Evolutionary conservation across 1,284 basidiomycete species (phyloP), one percentile per base, ranked within the genome.

Genomic region (Volvariella volvacea): DNA sequence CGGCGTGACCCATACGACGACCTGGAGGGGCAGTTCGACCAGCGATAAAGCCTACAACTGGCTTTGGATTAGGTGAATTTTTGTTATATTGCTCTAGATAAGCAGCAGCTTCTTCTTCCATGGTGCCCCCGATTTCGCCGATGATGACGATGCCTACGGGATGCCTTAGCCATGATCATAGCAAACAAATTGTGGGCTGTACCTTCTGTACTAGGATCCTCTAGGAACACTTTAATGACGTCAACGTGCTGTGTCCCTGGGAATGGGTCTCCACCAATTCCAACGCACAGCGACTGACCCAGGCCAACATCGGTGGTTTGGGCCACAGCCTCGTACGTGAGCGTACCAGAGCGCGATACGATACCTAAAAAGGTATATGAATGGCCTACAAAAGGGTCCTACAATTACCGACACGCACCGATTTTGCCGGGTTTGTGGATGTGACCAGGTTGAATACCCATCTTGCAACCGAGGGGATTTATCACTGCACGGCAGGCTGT

Each of bases 21-120:
- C 96, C 96, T 36, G 96, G 96, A 46, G 96, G 96, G 36, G 96
- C 96, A 44, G 96, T 99, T 45, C 88, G 85, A 48, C 93, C 96
- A 49, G 96, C 96, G 59, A 99, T 98, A 69, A 99, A 99, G 43
- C 88, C 90, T 47, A 99, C 92, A 36, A 99, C 92, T 44, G 96
- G 96, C 69, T 99, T 99, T 52, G 91, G 91, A 57, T 87, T 76
- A 50, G 71, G 68, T 36, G 88, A 78, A 36, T 88, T 91, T 68
- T 91, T 88, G 79, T 99, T 99, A 76, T 92, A 87, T 65, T 81
- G 75, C 63, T 89, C 86, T 46, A 99, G 74, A 68, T 94, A 96
- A 58, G 94, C 96, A 3, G 96, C 96, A 14, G 96, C 96, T 55
- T 99, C 95, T 65, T 99, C 96, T 70, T 99, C 96, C 94, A 98